phyloP scores from a whole-genome alignment of 495 filamentous ascomycete species.

The Xanthoparmelia taractica region DNA sequence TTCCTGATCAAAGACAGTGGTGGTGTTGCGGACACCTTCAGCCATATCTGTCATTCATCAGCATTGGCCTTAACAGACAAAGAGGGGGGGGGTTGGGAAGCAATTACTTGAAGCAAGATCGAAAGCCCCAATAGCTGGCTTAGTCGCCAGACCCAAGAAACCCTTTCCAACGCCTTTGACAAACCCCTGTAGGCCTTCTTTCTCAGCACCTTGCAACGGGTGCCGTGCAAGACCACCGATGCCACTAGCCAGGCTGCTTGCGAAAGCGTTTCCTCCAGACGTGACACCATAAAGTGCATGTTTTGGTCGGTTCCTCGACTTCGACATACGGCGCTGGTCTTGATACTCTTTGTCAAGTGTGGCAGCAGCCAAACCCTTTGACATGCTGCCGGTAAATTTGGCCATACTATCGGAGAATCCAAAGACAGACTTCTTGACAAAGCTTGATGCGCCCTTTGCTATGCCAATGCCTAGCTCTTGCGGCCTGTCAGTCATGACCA shows the following conservation, averaged over 20 bases:
- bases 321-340: constrained; percentile 86
- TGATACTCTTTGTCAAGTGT: constrained; percentile 98
- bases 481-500: constrained; percentile 91
- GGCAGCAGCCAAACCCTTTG: constrained; percentile 88
- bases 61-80: constrained; percentile 4
- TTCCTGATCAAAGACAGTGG: constrained; percentile 91
- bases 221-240: constrained; percentile 89
- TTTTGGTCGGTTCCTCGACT: constrained; percentile 88
- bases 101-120: constrained; percentile 77
- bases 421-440: constrained; percentile 97
- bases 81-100: too few relatives aligned
- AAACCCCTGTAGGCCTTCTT: constrained; percentile 87
- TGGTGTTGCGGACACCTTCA: constrained; percentile 96
- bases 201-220: constrained; percentile 90
- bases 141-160: constrained; percentile 83
- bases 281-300: constrained; percentile 95
- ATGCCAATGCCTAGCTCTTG: constrained; percentile 92
- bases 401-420: constrained; percentile 93
- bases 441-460: constrained; percentile 91
- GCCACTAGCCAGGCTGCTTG: constrained; percentile 82
- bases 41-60: constrained; percentile 55
- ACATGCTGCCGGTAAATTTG: constrained; percentile 93
- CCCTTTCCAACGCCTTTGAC: constrained; percentile 97
- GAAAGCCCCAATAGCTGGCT: constrained; percentile 93
- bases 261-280: constrained; percentile 89